A percentile compares a stretch with the other conserved stretches of the same genome.
Evolutionary conservation across 805 yeast species (phyloP).

Genomic region (Nakazawaea pomicola): DNA sequence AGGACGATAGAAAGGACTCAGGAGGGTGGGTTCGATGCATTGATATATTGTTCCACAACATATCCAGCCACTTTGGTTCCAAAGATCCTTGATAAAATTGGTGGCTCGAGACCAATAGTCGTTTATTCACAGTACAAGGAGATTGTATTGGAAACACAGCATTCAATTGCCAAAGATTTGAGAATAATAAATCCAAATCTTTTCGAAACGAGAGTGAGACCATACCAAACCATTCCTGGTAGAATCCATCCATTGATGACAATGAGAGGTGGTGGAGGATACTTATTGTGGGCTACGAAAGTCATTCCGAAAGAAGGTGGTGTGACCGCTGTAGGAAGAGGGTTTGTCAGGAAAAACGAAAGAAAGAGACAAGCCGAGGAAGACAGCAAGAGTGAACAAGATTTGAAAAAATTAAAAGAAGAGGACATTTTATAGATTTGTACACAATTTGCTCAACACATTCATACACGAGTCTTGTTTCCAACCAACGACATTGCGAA

Average conservation of each 20-base stretch:
- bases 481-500: slow-evolving; percentile 68
- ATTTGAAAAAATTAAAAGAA: slow-evolving; percentile 5
- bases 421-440: not conserved
- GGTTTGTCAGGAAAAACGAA: slow-evolving; percentile 40
- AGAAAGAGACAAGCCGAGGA: slow-evolving; percentile 15
- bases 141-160: slow-evolving; percentile 66
- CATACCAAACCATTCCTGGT: slow-evolving; percentile 90
- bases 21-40: slow-evolving; percentile 62
- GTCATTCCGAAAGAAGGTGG: slow-evolving; percentile 64
- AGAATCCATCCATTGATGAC: slow-evolving; percentile 95
- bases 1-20: slow-evolving; percentile 46
- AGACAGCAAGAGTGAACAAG: slow-evolving; percentile 13
- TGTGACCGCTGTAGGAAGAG: slow-evolving; percentile 66
- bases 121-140: slow-evolving; percentile 82
- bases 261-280: slow-evolving; percentile 89
- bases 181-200: slow-evolving; percentile 79
- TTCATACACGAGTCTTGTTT: slow-evolving; percentile 18
- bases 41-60: slow-evolving; percentile 69
- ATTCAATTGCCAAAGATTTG: slow-evolving; percentile 58
- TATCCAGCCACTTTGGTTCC: slow-evolving; percentile 64
- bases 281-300: slow-evolving; percentile 67
- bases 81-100: slow-evolving; percentile 53
- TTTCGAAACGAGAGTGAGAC: slow-evolving; percentile 75
- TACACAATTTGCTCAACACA: slow-evolving; percentile 9
- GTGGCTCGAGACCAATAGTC: slow-evolving; percentile 86